These are phyloP conservation scores for Tylopilus sp. DNA, from an alignment of 768 basidiomycete genomes.

Conservation along the genomic window DNA sequence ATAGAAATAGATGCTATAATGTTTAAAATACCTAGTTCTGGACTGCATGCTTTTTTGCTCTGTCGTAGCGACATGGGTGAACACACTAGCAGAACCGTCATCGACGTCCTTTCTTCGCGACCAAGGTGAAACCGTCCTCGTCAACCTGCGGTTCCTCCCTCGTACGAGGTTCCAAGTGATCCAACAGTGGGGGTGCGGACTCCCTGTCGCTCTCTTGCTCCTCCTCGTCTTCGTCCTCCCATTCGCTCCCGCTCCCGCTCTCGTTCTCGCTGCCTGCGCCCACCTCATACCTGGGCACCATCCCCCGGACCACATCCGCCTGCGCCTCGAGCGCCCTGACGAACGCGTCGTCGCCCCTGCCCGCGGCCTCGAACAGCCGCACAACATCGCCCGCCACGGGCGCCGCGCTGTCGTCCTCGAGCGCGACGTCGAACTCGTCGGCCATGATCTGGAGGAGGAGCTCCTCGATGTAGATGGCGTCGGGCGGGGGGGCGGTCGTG, in stretches of 20 bases:
- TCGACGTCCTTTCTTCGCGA: constrained; percentile 54
- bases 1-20: constrained; percentile 22
- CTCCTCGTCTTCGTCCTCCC: constrained; percentile 35
- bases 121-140: constrained; percentile 89
- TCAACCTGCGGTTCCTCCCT: constrained; percentile 72
- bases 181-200: constrained; percentile 55
- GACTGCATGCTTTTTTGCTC: constrained; percentile 7
- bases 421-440: constrained; percentile 80
- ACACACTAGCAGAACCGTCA: constrained; percentile 18
- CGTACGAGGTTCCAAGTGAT: constrained; percentile 29
- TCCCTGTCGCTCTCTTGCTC: constrained; percentile 42
- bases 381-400: constrained; percentile 71
- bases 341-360: constrained; percentile 42
- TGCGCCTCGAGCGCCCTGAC: constrained; percentile 61
- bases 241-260: constrained; percentile 40
- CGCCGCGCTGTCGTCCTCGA: constrained; percentile 85
- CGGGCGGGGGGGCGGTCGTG: constrained; percentile 32
- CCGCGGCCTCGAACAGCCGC: constrained; percentile 57
- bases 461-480: constrained; percentile 77
- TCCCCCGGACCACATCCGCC: constrained; percentile 57
- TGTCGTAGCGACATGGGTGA: background rate
- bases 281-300: constrained; percentile 48
- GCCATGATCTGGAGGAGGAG: constrained; percentile 77
- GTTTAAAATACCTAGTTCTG: constrained; percentile 21
- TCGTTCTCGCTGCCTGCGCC: constrained; percentile 30